Percentiles rank a stretch among this genome's conserved stretches.
These are phyloP conservation scores for Blastobotrys petasosporus DNA, from an alignment of 1,139 yeast genomes.

Conservation along the genomic window DNA sequence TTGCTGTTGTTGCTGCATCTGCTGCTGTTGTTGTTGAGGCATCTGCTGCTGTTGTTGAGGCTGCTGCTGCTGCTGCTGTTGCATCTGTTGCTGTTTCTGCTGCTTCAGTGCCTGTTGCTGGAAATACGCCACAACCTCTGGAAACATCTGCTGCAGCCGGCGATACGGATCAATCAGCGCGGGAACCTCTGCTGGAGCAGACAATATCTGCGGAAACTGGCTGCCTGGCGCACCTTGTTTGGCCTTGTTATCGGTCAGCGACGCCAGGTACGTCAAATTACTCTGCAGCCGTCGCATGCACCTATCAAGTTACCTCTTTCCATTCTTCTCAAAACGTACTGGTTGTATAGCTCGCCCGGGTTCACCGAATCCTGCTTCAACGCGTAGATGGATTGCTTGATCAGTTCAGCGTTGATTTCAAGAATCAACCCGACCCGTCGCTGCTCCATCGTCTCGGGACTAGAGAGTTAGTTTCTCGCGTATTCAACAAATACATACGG, in stretches of 20 bases:
- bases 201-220: constrained; percentile 27
- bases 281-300: constrained; percentile 33
- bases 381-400: constrained; percentile 24
- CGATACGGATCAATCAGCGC: constrained; percentile 27
- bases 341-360: too few species aligned
- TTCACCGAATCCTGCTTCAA: constrained; percentile 14
- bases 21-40: constrained; percentile 15
- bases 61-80: constrained; percentile 17
- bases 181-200: constrained; percentile 32
- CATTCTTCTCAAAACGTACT: too few species aligned
- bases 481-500: background rate
- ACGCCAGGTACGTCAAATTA: constrained; percentile 30
- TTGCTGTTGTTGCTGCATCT: constrained; percentile 14
- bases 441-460: constrained; percentile 16
- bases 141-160: constrained; percentile 28
- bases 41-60: background rate
- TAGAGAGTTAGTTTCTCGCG: background rate
- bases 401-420: constrained; percentile 32
- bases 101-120: constrained; percentile 22
- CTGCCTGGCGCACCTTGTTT: constrained; percentile 18
- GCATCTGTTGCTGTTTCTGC: constrained; percentile 21
- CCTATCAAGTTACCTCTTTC: constrained; percentile 13
- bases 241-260: constrained; percentile 25
- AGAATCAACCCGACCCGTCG: constrained; percentile 26
- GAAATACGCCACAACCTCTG: constrained; percentile 25